Base-by-base conservation (phyloP, 202 grass and related monocot species). In the Alloteropsis angusta region DNA sequence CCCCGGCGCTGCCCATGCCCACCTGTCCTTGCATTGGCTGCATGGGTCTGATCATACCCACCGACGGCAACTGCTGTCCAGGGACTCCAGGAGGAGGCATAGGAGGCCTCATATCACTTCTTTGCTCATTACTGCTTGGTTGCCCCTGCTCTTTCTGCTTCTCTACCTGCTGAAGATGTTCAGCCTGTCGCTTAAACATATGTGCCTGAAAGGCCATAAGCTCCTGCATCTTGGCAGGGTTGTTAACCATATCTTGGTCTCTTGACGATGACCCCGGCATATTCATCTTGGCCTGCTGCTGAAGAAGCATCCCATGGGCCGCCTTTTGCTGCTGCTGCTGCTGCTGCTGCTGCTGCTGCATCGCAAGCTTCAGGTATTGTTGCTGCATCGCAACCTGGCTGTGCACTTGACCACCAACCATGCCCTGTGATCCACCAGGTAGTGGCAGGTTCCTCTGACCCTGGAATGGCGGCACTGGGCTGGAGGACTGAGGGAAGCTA, bases 201-300 rank as follows among this genome's bases (percentile, higher is more conserved):
- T 90, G 81, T 21, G 77, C 68, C 76, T 93, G 96, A 71, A 88
- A 48, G 54, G 92, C 81, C 89, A 93, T 82, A 22, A 95, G 66
- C 68, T 98, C 96, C 75, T 98, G 96, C 79, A 95, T 74, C 72
- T 91, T 98, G 1, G 81, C 81, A 12, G 80, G 79, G 83, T 93
- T 98, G 58, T 81, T 59, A 68, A 79, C 55, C 65, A 73, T 58
- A 21, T 93, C 87, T 77, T 93, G 90, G 79, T 87, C 83, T 23
- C 85, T 87, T n/a, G 74, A 6, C 47, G 89, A 81, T 49, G 82
- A 68, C 12, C 87, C 85, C 15, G 75, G 77, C 79, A 84, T 84
- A 62, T 73, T 88, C 72, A 86, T 57, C 55, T 88, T 91, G 76
- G 68, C 81, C 50, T 95, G 96, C 77, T 93, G 88, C 63, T 81